Base-by-base conservation (phyloP, 768 basidiomycete species). In the Pleurotus djamor region DNA sequence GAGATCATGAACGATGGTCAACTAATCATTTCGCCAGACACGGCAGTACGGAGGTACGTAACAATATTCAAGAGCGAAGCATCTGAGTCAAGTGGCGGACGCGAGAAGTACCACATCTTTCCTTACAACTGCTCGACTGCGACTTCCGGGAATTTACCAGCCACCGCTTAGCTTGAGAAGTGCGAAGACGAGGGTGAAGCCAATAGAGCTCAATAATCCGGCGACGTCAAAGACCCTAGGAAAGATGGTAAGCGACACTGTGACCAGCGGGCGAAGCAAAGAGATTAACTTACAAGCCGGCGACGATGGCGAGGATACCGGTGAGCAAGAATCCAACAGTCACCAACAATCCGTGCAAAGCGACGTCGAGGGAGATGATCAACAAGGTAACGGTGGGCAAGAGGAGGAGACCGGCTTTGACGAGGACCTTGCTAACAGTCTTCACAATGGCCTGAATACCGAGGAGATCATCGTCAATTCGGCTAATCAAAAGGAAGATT, bases 301-400 rank as follows among this genome's bases (percentile, higher is more conserved):
- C 65, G 45, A 72, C 69, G 59, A 72, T 65, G 47, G 59, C 65
- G 52, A 72, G 65, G 16, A 69, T 67, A 43, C 68, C 71, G 17
- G 66, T 68, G 32, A 72, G 64, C 57, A 71, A 65, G 17, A 43
- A 63, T 52, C 71, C 69, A 16, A 71, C 65, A 28, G 69, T 68
- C 35, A 49, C 14, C 12, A 72, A 44, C 21, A 70, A 62, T 47
- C 69, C 62, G 62, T 65, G 60, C 44, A 72, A 60, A 7, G 69
- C 49, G 5, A 63, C 45, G 63, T 72, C 70, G 58, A 72, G 54
- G 41, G 66, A 65, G 34, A 45, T 44, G 47, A 72, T 61, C 16
- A 67, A 61, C 2, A 32, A 45, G 17, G 66, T 65, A 57, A 70
- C 66, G 3, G 34, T 62, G 43, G 68, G 68, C 21, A 28, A 28